Conservation (phyloP, 2,329 filamentous ascomycete species). For the Purpureocillium lavendulum region DNA sequence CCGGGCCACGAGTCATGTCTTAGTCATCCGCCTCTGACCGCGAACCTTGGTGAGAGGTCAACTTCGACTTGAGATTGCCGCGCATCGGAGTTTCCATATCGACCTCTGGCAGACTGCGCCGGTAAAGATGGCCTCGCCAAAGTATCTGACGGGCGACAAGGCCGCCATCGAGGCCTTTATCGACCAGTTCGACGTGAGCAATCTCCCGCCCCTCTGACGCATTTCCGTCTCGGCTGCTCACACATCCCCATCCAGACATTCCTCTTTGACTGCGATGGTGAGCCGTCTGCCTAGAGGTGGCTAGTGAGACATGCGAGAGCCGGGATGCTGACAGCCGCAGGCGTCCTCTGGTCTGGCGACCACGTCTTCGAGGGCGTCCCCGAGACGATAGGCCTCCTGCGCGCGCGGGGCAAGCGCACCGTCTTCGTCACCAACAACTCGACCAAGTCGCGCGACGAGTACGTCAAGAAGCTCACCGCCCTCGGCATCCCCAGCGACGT, state of each 20-base stretch:
- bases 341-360: constrained; percentile 94
- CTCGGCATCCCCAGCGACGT: constrained; percentile 72
- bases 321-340: constrained; percentile 41
- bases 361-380: constrained; percentile 78
- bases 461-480: constrained; percentile 79
- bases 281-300: too few relatives aligned
- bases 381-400: constrained; percentile 76
- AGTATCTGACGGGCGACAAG: constrained; percentile 71
- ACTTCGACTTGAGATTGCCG: too few relatives aligned
- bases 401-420: constrained; percentile 78
- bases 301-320: too few relatives aligned
- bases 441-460: constrained; percentile 88
- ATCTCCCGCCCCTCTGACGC: constrained; percentile 9
- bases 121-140: constrained; percentile 29
- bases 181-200: constrained; percentile 80
- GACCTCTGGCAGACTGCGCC: too few relatives aligned
- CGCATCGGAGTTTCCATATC: too few relatives aligned
- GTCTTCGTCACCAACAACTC: constrained; percentile 99
- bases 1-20: too few relatives aligned
- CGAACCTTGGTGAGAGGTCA: too few relatives aligned
- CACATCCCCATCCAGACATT: constrained; percentile 56
- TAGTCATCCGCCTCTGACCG: too few relatives aligned
- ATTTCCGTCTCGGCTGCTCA: not conserved
- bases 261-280: constrained; percentile 95
- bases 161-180: constrained; percentile 75